A percentile compares a stretch with the other conserved stretches of the same genome.
Evolutionary conservation across 768 basidiomycete species (phyloP).

Genomic region (Naematelia aurantialba): DNA sequence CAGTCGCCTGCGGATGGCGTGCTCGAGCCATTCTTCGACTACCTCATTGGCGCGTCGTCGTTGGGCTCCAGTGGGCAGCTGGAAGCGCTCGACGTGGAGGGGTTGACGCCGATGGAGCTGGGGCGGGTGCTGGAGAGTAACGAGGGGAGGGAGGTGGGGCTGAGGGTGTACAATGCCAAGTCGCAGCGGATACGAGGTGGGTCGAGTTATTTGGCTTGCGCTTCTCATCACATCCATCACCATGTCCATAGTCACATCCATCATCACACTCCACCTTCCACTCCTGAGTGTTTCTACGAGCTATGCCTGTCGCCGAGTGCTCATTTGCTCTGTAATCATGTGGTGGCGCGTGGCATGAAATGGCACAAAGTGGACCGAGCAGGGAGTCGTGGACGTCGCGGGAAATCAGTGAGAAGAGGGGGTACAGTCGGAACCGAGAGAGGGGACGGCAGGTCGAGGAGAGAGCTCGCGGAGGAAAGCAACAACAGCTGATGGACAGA

Average conservation of each 20-base stretch:
- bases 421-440: background rate
- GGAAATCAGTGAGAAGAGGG: background rate
- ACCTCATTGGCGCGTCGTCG: conserved; percentile 67
- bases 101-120: conserved; percentile 31
- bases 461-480: too few species aligned
- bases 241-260: background rate
- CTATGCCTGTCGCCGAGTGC: too few species aligned
- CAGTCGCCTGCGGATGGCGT: conserved; percentile 81
- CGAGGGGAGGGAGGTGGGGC: conserved; percentile 37
- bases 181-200: conserved; percentile 45
- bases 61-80: background rate
- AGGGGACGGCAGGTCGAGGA: background rate
- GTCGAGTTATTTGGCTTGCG: too few species aligned
- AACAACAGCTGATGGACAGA: conserved; percentile 54
- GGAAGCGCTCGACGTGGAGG: conserved; percentile 3
- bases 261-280: background rate
- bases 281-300: background rate
- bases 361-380: too few species aligned
- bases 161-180: conserved; percentile 49
- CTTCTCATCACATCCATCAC: background rate
- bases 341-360: too few species aligned
- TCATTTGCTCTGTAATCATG: too few species aligned
- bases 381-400: too few species aligned
- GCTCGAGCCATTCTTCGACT: conserved; percentile 94
- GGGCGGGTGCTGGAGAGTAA: conserved; percentile 41